These are phyloP conservation scores for Phytophthora hybrid DNA, from an alignment of 352 stramenopile species.

Conservation along the genomic window DNA sequence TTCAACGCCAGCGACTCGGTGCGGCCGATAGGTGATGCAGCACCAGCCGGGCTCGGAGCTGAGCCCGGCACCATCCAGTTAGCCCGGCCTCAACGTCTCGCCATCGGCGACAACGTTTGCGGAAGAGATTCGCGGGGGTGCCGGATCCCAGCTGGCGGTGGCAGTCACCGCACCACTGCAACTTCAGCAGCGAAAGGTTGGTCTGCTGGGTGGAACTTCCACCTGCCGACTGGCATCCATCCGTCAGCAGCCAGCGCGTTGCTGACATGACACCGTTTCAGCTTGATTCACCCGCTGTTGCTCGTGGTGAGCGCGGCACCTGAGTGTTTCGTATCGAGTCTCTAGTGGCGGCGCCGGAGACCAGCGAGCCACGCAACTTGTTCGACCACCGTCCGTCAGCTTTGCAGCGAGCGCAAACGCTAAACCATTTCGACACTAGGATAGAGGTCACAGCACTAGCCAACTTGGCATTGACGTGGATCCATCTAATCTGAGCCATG, in stretches of 20 bases:
- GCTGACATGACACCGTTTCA: neutral
- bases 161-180: neutral
- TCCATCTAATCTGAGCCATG: conserved; percentile 22
- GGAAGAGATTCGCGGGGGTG: conserved; percentile 21
- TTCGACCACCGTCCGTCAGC: neutral
- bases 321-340: neutral
- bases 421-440: too few species aligned
- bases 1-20: conserved; percentile 23
- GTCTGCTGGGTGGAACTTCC: neutral
- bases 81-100: conserved; percentile 18
- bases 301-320: neutral
- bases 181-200: neutral
- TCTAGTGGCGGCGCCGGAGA: neutral
- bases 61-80: conserved; percentile 31
- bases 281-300: neutral
- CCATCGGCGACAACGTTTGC: neutral
- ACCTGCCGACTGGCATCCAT: neutral
- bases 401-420: too few species aligned
- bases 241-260: neutral
- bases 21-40: conserved; percentile 26
- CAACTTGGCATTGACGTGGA: neutral
- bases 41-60: conserved; percentile 17
- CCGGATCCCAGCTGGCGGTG: neutral
- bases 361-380: neutral
- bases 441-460: too few species aligned